Percentiles rank a stretch among this genome's conserved stretches.
Evolutionary conservation across 1,139 yeast genomes (phyloP).

Genomic region (Hyphopichia khmerensis): DNA sequence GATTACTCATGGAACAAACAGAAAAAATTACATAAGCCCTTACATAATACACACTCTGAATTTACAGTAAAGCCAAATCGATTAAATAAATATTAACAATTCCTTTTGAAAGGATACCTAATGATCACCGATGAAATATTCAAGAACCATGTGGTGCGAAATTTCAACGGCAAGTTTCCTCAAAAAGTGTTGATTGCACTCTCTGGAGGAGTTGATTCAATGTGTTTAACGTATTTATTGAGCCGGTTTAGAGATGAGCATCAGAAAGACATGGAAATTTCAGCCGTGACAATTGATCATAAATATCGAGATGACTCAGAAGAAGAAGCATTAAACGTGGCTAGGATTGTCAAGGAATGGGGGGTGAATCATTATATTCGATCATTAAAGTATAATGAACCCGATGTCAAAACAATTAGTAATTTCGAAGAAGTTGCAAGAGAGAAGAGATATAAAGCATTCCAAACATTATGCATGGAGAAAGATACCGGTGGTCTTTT

Average conservation of each 20-base stretch:
- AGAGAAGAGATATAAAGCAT: constrained; percentile 44
- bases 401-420: constrained; percentile 21
- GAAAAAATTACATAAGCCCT: constrained; percentile 1
- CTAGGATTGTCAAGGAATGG: constrained; percentile 31
- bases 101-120: neutral
- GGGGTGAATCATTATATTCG: constrained; percentile 40
- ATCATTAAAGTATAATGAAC: constrained; percentile 28
- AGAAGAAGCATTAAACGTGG: constrained; percentile 48
- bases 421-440: constrained; percentile 63
- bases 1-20: neutral
- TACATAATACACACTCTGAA: constrained; percentile 1
- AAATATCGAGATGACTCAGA: constrained; percentile 45
- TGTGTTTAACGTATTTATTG: constrained; percentile 57
- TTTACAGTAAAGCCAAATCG: too few species aligned
- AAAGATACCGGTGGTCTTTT: constrained; percentile 34
- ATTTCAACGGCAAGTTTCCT: constrained; percentile 14
- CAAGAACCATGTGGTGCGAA: constrained; percentile 10
- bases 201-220: constrained; percentile 83
- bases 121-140: constrained; percentile 13
- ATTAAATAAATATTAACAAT: too few species aligned
- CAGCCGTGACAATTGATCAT: constrained; percentile 62
- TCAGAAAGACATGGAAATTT: constrained; percentile 28
- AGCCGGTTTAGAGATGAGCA: constrained; percentile 24
- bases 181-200: constrained; percentile 43
- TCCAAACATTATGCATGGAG: constrained; percentile 34